These are phyloP conservation scores for Cladophialophora bantiana DNA, from an alignment of 2,329 filamentous ascomycete species.

Conservation along the genomic window DNA sequence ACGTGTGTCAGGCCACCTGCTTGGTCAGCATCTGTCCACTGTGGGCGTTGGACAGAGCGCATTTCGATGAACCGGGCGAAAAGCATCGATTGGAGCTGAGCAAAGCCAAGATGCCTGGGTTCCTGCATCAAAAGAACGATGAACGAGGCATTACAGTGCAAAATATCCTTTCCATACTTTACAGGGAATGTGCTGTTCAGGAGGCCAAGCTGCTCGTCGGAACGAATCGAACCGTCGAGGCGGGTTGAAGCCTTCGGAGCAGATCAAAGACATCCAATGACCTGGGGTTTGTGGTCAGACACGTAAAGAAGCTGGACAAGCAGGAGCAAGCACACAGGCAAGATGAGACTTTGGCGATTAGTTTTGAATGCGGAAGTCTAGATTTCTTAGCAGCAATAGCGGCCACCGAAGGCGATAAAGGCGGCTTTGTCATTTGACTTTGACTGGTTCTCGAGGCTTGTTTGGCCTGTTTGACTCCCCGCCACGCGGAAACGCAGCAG, in stretches of 20 bases:
- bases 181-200: neutral
- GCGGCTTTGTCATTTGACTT: constrained; percentile 22
- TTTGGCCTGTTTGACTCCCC: constrained; percentile 11
- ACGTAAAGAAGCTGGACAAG: neutral
- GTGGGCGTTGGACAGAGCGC: neutral
- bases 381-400: neutral
- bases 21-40: neutral
- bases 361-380: constrained; percentile 4
- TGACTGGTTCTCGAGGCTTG: constrained; percentile 7
- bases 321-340: neutral
- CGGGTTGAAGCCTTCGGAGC: neutral
- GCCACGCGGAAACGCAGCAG: constrained; percentile 14
- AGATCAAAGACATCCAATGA: neutral
- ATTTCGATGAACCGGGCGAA: neutral
- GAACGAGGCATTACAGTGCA: neutral
- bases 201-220: neutral
- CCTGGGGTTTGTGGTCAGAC: neutral
- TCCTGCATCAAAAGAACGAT: neutral
- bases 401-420: neutral
- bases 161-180: neutral
- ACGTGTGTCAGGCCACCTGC: neutral
- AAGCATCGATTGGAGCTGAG: neutral
- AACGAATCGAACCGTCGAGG: neutral
- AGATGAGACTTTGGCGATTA: neutral
- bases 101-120: neutral